Evolutionary conservation across 306 rosid species (phyloP).

Genomic region (Pterocarpus santalinus): DNA sequence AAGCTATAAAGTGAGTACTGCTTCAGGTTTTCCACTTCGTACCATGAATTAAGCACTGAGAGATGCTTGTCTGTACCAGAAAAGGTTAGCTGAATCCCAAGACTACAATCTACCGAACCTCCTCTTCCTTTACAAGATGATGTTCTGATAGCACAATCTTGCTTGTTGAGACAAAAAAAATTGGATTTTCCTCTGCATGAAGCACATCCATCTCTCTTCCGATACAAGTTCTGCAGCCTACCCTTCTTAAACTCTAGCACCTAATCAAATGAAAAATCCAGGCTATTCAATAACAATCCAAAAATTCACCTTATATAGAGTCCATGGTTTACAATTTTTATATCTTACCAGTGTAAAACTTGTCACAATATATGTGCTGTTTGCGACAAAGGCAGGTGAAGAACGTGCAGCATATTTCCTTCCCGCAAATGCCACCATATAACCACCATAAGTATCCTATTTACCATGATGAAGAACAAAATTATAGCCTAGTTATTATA

Average conservation of each 20-base stretch:
- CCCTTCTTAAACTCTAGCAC: slow-evolving; percentile 80
- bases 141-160: slow-evolving; percentile 72
- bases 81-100: slow-evolving; percentile 72
- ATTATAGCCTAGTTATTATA: not conserved
- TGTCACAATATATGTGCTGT: slow-evolving; percentile 63
- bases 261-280: slow-evolving; percentile 53
- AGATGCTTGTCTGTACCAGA: slow-evolving; percentile 83
- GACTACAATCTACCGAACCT: slow-evolving; percentile 75
- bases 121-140: slow-evolving; percentile 68
- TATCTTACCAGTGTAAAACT: slow-evolving; percentile 73
- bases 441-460: slow-evolving; percentile 72
- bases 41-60: slow-evolving; percentile 73
- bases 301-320: slow-evolving; percentile 4
- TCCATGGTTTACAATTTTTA: not conserved
- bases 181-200: slow-evolving; percentile 64
- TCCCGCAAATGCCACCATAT: slow-evolving; percentile 82
- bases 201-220: slow-evolving; percentile 79
- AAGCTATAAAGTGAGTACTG: slow-evolving; percentile 77
- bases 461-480: not conserved
- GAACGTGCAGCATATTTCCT: slow-evolving; percentile 77
- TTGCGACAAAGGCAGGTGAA: slow-evolving; percentile 71
- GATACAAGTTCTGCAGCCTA: slow-evolving; percentile 73
- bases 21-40: slow-evolving; percentile 71
- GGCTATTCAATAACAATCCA: slow-evolving; percentile 16
- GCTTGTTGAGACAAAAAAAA: slow-evolving; percentile 75